phyloP scores from a whole-genome alignment of 2,329 filamentous ascomycete genomes.

The Fusarium cicatricum region DNA sequence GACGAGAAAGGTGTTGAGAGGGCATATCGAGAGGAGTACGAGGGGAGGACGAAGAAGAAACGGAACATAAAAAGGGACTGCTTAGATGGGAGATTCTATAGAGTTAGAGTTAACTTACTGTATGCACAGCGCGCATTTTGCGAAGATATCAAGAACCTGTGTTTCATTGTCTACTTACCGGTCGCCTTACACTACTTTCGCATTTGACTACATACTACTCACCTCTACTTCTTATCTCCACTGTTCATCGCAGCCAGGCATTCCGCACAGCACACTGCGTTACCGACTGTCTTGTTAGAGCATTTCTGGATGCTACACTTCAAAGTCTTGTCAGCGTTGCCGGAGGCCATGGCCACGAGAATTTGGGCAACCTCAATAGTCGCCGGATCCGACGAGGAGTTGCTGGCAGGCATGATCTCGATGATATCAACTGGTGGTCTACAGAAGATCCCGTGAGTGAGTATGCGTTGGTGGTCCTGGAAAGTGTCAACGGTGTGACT shows the following conservation, averaged over 20 bases:
- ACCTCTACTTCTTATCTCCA: neutral
- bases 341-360: conserved; percentile 8
- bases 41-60: conserved; percentile 85
- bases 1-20: conserved; percentile 80
- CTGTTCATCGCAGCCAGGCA: neutral
- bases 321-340: neutral
- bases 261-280: neutral
- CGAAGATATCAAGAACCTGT: conserved; percentile 15
- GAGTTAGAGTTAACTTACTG: conserved; percentile 25
- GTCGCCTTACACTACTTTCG: neutral
- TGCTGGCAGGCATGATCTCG: neutral
- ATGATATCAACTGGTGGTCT: too few species aligned
- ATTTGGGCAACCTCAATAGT: neutral
- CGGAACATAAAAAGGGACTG: conserved; percentile 43
- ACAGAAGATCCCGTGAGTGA: too few species aligned
- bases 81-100: neutral
- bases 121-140: conserved; percentile 17
- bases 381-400: neutral
- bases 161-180: neutral
- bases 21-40: conserved; percentile 84
- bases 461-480: too few species aligned
- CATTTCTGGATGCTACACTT: neutral
- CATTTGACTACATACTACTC: too few species aligned
- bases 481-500: too few species aligned
- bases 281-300: neutral